phyloP scores from a whole-genome alignment of 1,284 basidiomycete genomes.

The Peniophora sp. region DNA sequence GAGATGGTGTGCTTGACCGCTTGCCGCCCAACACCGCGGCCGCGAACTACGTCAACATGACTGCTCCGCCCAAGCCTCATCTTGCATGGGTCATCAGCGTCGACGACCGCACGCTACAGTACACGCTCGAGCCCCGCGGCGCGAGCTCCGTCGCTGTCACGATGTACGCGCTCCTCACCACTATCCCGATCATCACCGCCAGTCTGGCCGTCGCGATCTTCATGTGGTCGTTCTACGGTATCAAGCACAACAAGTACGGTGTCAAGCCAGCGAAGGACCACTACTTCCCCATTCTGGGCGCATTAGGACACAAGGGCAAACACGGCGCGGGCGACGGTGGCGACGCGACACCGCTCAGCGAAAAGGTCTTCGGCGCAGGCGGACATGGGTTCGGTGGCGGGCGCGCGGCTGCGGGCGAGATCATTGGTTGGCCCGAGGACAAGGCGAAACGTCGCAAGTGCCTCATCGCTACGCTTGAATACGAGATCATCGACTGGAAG shows the following conservation, averaged over 20 bases:
- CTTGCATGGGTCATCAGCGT: conserved; percentile 80
- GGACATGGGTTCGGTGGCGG: background rate
- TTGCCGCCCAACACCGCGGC: conserved; percentile 81
- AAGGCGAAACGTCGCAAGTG: conserved; percentile 84
- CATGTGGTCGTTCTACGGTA: conserved; percentile 94
- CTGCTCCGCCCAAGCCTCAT: conserved; percentile 72
- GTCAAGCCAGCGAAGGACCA: conserved; percentile 60
- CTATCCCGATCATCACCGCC: conserved; percentile 81
- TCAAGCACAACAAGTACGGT: conserved; percentile 89
- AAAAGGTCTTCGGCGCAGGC: conserved; percentile 54
- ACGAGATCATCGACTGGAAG: conserved; percentile 95
- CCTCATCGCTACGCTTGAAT: conserved; percentile 86
- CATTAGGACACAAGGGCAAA: conserved; percentile 56
- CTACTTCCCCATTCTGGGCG: conserved; percentile 73
- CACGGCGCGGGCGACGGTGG: conserved; percentile 43
- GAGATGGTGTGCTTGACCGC: conserved; percentile 81
- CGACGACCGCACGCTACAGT: conserved; percentile 70
- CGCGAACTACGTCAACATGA: conserved; percentile 85
- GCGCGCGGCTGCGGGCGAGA: conserved; percentile 41
- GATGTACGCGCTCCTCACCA: conserved; percentile 75
- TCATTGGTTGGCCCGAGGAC: conserved; percentile 92
- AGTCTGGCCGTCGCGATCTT: conserved; percentile 77
- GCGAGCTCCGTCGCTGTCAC: conserved; percentile 72
- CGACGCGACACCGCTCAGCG: conserved; percentile 43
- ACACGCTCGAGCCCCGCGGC: conserved; percentile 76